Evolutionary conservation across 179 eudicot species (phyloP).

Genomic region (Silene vulgaris): DNA sequence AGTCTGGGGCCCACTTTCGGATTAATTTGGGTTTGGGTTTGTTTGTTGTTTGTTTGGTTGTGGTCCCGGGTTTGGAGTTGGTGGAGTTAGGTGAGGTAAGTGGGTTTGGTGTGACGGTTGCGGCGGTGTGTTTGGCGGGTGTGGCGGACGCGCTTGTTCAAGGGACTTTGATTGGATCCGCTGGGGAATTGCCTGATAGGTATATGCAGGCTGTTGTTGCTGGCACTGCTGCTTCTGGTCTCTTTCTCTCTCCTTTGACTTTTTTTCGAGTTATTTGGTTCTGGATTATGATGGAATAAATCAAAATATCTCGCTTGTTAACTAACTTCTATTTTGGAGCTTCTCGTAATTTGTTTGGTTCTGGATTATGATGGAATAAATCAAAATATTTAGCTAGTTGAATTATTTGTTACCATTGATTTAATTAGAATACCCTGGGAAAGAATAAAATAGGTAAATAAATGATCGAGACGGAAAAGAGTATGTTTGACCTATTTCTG

Average conservation of each 20-base stretch:
- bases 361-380: background rate
- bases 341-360: background rate
- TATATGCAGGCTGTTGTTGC: slow-evolving; percentile 90
- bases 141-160: slow-evolving; percentile 81
- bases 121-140: slow-evolving; percentile 54
- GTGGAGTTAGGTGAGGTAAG: background rate
- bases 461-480: too few relatives aligned
- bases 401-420: too few relatives aligned
- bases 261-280: background rate
- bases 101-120: slow-evolving; percentile 63
- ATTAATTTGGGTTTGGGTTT: slow-evolving; percentile 66
- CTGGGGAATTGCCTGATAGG: slow-evolving; percentile 82
- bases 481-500: too few relatives aligned
- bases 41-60: slow-evolving; percentile 48
- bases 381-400: too few relatives aligned
- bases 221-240: slow-evolving; percentile 95
- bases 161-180: slow-evolving; percentile 70
- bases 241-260: background rate
- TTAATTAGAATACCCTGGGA: too few relatives aligned
- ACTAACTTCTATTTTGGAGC: too few relatives aligned
- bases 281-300: too few relatives aligned
- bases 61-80: slow-evolving; percentile 65
- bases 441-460: too few relatives aligned
- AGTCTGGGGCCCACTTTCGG: slow-evolving; percentile 36
- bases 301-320: too few relatives aligned